phyloP scores from a whole-genome alignment of 192 early-diverging fungal species.

The Gryganskiella cystojenkinii region DNA sequence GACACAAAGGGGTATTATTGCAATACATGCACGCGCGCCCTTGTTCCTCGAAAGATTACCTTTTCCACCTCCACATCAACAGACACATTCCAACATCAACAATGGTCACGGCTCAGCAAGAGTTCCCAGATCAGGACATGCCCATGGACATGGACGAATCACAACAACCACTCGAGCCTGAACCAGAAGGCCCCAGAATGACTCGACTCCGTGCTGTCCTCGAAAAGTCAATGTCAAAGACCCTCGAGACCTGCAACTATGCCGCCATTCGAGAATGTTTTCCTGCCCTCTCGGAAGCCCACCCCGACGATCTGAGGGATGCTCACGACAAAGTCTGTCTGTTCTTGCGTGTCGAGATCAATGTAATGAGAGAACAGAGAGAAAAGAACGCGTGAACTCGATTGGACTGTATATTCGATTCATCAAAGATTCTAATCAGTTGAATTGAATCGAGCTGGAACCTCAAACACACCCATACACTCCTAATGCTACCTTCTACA shows the following conservation, averaged over 20 bases:
- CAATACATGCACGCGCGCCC: too few relatives aligned
- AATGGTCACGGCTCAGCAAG: neutral
- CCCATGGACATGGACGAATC: conserved; percentile 18
- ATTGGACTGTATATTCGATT: too few relatives aligned
- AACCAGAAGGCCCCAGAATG: conserved; percentile 45
- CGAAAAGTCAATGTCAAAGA: conserved; percentile 34
- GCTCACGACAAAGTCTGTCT: conserved; percentile 48
- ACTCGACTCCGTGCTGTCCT: conserved; percentile 43
- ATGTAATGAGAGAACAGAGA: conserved; percentile 26
- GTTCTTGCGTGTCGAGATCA: conserved; percentile 37
- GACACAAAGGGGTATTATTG: too few relatives aligned
- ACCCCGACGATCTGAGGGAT: conserved; percentile 18
- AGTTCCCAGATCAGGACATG: neutral
- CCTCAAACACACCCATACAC: neutral
- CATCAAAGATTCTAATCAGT: too few relatives aligned
- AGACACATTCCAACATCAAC: neutral
- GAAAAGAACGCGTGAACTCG: too few relatives aligned
- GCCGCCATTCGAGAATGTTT: conserved; percentile 46
- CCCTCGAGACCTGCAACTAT: conserved; percentile 44
- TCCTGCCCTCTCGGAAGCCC: conserved; percentile 11
- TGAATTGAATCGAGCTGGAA: too few relatives aligned
- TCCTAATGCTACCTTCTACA: neutral
- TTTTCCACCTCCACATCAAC: too few relatives aligned
- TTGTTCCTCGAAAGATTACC: too few relatives aligned
- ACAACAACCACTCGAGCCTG: conserved; percentile 6